Evolutionary conservation across 2,329 filamentous ascomycete species (phyloP).

Genomic region (Amesomyces nigricolor): DNA sequence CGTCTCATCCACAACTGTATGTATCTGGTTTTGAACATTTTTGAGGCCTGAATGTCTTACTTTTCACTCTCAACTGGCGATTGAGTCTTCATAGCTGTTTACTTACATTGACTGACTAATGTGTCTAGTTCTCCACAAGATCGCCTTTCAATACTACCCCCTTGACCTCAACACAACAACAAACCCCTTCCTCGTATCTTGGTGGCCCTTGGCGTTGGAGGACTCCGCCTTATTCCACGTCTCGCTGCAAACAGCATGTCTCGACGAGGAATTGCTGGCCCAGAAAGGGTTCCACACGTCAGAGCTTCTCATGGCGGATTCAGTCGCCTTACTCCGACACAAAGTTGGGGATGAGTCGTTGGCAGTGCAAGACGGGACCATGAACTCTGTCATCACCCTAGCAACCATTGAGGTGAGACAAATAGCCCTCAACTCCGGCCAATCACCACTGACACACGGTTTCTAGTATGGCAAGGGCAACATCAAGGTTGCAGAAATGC

Average conservation of each 20-base stretch:
- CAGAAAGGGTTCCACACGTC: conserved; percentile 49
- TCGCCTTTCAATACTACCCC: conserved; percentile 56
- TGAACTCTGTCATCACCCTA: conserved; percentile 53
- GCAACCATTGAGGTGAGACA: conserved; percentile 50
- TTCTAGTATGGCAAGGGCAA: conserved; percentile 50
- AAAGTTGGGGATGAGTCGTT: conserved; percentile 43
- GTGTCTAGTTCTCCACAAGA: conserved; percentile 46
- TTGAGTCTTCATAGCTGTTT: too few relatives aligned
- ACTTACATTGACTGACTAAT: background rate
- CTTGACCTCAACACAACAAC: conserved; percentile 46
- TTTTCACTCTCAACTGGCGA: too few relatives aligned
- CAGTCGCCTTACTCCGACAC: conserved; percentile 45
- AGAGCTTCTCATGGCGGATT: conserved; percentile 52
- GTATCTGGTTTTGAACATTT: conserved; percentile 18
- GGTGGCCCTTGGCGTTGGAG: conserved; percentile 53
- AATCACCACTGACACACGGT: background rate
- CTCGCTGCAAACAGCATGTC: conserved; percentile 52
- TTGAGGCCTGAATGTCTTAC: too few relatives aligned
- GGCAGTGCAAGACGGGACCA: conserved; percentile 49
- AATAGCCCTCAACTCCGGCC: background rate
- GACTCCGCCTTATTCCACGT: conserved; percentile 55
- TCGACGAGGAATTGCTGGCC: conserved; percentile 48
- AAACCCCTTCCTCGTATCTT: conserved; percentile 54
- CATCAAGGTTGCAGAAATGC: conserved; percentile 38
- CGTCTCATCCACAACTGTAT: conserved; percentile 52